Conservation (phyloP, 306 rosid species). For the Alnus glutinosa region DNA sequence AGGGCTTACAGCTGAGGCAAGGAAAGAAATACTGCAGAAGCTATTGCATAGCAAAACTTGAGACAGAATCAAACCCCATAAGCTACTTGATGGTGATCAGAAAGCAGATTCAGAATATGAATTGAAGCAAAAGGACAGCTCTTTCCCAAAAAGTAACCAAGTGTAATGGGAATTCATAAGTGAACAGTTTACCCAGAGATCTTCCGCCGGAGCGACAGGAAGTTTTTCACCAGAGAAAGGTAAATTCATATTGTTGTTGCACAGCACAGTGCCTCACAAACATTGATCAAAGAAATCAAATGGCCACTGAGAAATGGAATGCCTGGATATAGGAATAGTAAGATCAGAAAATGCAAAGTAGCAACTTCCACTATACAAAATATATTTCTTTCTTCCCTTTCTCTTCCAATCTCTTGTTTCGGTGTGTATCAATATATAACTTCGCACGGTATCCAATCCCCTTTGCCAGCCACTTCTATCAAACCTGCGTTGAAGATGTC, state of each 20-base stretch:
- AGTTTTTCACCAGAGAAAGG: no score
- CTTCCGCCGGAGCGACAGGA: no score
- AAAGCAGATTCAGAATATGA: no score
- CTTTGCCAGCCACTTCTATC: not conserved
- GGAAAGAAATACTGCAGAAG: not conserved
- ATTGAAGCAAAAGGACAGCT: no score
- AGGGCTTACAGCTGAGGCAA: not conserved
- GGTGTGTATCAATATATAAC: not conserved
- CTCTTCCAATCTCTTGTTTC: not conserved
- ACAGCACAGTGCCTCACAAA: no score
- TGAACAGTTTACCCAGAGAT: no score
- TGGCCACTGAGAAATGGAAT: not conserved
- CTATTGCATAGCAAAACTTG: not conserved
- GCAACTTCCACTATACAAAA: not conserved
- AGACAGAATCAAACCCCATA: not conserved
- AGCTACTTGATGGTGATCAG: no score
- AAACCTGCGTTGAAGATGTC: not conserved
- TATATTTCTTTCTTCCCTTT: not conserved
- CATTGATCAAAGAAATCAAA: no score
- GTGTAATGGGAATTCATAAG: no score
- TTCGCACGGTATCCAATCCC: not conserved
- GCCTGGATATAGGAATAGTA: not conserved
- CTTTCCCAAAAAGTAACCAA: no score
- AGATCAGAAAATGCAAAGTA: not conserved
- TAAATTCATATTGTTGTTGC: no score